Conservation (phyloP, 2,329 filamentous ascomycete genomes). For the Emmonsiellopsis sp. region DNA sequence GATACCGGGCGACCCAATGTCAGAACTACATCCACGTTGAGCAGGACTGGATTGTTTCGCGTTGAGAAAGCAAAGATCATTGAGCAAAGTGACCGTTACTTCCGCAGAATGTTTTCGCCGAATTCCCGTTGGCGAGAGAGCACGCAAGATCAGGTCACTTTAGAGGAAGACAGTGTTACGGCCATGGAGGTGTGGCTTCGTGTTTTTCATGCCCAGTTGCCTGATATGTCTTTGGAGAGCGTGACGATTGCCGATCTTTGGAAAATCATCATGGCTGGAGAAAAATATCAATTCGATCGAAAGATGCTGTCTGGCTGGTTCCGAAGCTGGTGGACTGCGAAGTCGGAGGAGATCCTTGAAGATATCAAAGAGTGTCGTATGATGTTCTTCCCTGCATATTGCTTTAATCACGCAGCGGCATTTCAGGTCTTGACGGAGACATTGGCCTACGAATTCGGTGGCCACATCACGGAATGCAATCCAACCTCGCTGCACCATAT, state of each 20-base stretch:
- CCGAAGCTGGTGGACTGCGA: neutral
- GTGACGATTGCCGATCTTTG: neutral
- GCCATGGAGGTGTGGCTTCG: slow-evolving; percentile 5
- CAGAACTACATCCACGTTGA: neutral
- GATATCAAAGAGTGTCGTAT: neutral
- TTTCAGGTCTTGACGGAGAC: neutral
- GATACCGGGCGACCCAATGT: neutral
- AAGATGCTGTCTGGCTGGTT: neutral
- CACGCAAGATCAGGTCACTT: neutral
- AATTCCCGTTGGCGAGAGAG: neutral
- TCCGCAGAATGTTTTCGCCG: neutral
- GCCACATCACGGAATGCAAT: neutral
- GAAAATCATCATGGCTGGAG: neutral
- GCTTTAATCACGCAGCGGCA: neutral
- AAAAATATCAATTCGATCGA: slow-evolving; percentile 2
- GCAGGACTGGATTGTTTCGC: neutral
- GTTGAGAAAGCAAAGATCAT: neutral
- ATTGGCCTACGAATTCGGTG: neutral
- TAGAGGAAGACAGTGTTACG: neutral
- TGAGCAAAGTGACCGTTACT: neutral
- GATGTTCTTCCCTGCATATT: neutral
- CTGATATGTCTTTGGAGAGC: neutral
- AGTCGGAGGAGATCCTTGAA: neutral
- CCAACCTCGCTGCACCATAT: neutral
- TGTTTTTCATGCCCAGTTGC: neutral